Percentiles rank a stretch among this genome's conserved stretches.
phyloP scores from a whole-genome alignment of 2,329 filamentous ascomycete genomes.

The Colletotrichum higginsianum region DNA sequence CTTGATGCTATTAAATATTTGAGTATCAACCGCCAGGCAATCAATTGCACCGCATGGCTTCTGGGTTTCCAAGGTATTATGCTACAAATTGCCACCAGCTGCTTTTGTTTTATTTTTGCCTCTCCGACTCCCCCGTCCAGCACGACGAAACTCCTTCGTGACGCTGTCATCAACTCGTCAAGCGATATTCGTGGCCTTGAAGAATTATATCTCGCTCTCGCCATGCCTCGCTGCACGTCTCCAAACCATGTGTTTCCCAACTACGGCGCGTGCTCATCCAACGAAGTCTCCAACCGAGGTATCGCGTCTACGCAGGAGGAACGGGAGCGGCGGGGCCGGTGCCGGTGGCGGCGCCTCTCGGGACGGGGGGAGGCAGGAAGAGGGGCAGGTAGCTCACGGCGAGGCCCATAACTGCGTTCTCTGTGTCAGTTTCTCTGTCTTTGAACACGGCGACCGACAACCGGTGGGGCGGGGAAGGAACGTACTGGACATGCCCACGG shows the following conservation, averaged over 20 bases:
- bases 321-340: constrained; percentile 52
- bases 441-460: background rate
- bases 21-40: constrained; percentile 1
- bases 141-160: constrained; percentile 1
- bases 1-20: constrained; percentile 29
- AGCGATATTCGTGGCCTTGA: background rate
- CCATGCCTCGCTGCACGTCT: too few relatives aligned
- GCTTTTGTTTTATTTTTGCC: too few relatives aligned
- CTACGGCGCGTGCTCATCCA: background rate
- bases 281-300: background rate
- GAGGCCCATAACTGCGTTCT: constrained; percentile 70
- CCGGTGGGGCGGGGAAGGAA: constrained; percentile 43
- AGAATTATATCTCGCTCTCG: background rate
- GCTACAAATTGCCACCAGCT: constrained; percentile 13
- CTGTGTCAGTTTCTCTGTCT: background rate
- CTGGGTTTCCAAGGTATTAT: constrained; percentile 33
- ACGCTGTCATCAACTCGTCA: constrained; percentile 12
- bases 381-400: constrained; percentile 66
- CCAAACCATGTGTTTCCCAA: background rate
- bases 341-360: constrained; percentile 47
- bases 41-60: background rate
- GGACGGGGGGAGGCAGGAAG: constrained; percentile 61
- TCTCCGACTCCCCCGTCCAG: background rate
- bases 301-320: constrained; percentile 43
- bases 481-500: constrained; percentile 84